Evolutionary conservation across 768 basidiomycete species (phyloP).

Genomic region (Lentinula edodes): DNA sequence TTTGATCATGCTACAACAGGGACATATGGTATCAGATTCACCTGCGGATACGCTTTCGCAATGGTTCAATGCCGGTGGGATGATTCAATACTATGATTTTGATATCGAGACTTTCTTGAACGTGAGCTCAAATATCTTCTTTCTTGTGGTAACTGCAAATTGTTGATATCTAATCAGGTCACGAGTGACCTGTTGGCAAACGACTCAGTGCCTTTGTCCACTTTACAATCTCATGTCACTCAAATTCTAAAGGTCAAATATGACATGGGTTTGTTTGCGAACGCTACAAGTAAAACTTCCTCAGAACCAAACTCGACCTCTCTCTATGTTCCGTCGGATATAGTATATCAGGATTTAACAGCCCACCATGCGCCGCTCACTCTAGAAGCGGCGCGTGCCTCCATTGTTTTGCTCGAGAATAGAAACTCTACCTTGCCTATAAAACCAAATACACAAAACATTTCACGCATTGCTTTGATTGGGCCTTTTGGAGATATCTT

Average conservation of each 20-base stretch:
- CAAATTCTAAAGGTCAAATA: conserved; percentile 18
- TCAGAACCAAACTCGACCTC: conserved; percentile 10
- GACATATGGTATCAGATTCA: conserved; percentile 14
- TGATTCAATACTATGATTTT: conserved; percentile 20
- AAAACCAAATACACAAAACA: conserved; percentile 6
- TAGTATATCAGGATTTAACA: conserved; percentile 13
- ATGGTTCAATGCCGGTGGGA: conserved; percentile 22
- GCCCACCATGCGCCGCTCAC: conserved; percentile 15
- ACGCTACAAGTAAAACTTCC: neutral
- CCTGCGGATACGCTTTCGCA: conserved; percentile 19
- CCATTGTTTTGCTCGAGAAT: conserved; percentile 20
- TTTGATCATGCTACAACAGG: conserved; percentile 11
- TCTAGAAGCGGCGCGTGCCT: conserved; percentile 18
- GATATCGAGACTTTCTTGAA: conserved; percentile 14
- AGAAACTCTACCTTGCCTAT: conserved; percentile 17
- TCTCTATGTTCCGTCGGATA: conserved; percentile 12
- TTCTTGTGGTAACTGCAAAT: neutral
- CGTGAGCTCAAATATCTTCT: conserved; percentile 6
- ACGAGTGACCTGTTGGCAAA: conserved; percentile 15
- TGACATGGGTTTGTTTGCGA: conserved; percentile 13
- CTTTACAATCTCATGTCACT: conserved; percentile 14
- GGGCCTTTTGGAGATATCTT: conserved; percentile 18
- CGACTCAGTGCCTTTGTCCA: conserved; percentile 12
- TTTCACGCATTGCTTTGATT: conserved; percentile 16
- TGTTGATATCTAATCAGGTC: neutral